Conservation (phyloP, 1,284 basidiomycete genomes). For the Abortiporus biennis region DNA sequence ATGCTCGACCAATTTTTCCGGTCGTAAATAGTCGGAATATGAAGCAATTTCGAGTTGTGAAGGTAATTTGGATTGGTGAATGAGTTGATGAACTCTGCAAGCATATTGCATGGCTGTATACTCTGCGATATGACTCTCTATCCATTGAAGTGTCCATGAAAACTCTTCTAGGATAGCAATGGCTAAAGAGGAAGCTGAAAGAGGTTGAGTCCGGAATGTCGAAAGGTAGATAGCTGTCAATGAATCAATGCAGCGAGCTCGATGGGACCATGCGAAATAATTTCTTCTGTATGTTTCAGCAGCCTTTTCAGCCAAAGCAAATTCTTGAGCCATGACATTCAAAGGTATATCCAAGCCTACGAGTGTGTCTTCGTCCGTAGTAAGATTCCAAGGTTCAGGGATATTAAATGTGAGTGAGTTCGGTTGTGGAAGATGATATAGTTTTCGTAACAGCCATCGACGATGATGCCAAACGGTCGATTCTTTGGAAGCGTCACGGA, state of each 20-base stretch:
- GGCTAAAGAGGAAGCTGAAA: slow-evolving; percentile 6
- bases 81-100: slow-evolving; percentile 25
- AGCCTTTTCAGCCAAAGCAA: slow-evolving; percentile 36
- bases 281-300: slow-evolving; percentile 60
- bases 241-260: slow-evolving; percentile 36
- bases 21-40: not conserved
- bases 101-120: slow-evolving; percentile 55
- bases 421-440: slow-evolving; percentile 5
- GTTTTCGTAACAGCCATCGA: slow-evolving; percentile 46
- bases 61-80: slow-evolving; percentile 8
- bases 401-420: not conserved
- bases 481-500: slow-evolving; percentile 51
- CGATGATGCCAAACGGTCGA: slow-evolving; percentile 64
- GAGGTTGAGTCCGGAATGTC: slow-evolving; percentile 9
- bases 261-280: slow-evolving; percentile 63
- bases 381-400: not conserved
- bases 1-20: slow-evolving; percentile 22
- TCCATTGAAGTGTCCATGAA: slow-evolving; percentile 37
- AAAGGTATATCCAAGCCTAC: slow-evolving; percentile 19
- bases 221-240: not conserved
- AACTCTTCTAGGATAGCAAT: slow-evolving; percentile 35
- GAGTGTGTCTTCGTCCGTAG: slow-evolving; percentile 10
- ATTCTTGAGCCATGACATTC: slow-evolving; percentile 33
- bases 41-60: not conserved
- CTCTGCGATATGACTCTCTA: slow-evolving; percentile 56